Evolutionary conservation across 257 asterid species (phyloP).

Genomic region (Nicotiana noctiflora): DNA sequence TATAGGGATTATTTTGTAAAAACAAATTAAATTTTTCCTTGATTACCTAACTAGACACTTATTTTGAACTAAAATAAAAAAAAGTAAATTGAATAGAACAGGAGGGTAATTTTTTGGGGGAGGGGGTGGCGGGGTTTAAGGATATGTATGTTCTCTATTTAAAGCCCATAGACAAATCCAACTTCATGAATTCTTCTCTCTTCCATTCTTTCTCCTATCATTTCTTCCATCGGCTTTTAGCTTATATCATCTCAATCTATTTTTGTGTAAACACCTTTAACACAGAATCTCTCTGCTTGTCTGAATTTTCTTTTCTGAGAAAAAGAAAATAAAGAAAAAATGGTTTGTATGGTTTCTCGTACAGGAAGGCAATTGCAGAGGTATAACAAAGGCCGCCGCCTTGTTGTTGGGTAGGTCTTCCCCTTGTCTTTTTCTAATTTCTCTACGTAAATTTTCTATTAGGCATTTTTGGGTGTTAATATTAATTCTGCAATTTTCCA

Average conservation of each 20-base stretch:
- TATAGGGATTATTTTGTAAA: too few species aligned
- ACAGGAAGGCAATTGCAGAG: conserved; percentile 71
- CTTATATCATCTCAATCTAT: background rate
- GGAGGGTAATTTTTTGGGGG: rapidly evolving
- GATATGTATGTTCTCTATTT: background rate
- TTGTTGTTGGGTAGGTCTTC: conserved; percentile 50
- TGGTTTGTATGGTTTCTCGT: conserved; percentile 49
- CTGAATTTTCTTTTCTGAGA: background rate
- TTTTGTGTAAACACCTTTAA: background rate
- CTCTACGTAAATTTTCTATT: too few species aligned
- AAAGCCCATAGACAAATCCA: background rate
- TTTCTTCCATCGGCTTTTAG: background rate
- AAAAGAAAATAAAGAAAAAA: background rate
- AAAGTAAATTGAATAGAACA: too few species aligned
- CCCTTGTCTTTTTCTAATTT: background rate
- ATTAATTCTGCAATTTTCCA: background rate
- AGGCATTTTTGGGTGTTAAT: too few species aligned
- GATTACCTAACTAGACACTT: too few species aligned
- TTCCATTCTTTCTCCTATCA: background rate
- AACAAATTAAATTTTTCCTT: too few species aligned
- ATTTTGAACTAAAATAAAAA: too few species aligned
- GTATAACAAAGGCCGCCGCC: conserved; percentile 55
- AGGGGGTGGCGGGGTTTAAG: background rate
- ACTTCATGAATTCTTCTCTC: background rate
- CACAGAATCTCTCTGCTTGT: background rate